Evolutionary conservation across 2,329 filamentous ascomycete species (phyloP).

Genomic region (Alternaria burnsii): DNA sequence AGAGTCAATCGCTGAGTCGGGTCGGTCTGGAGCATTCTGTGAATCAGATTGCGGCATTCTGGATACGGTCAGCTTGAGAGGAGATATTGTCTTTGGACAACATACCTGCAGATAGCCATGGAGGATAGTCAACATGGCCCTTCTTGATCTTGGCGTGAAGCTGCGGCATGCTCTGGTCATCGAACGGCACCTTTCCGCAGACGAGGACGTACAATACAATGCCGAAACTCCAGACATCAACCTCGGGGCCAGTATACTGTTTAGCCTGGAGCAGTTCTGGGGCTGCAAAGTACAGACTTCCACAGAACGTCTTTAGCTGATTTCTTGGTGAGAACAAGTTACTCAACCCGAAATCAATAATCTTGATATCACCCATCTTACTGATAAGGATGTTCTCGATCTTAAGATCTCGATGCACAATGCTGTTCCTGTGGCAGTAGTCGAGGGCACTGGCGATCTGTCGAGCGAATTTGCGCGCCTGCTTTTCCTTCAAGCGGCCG

Average conservation of each 20-base stretch:
- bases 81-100: conserved; percentile 13
- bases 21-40: conserved; percentile 94
- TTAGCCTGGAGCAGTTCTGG: conserved; percentile 93
- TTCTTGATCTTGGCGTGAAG: conserved; percentile 99
- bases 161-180: conserved; percentile 98
- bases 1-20: conserved; percentile 86
- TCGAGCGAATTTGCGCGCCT: conserved; percentile 94
- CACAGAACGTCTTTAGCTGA: conserved; percentile 95
- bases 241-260: conserved; percentile 94
- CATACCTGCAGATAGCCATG: conserved; percentile 88
- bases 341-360: conserved; percentile 97
- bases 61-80: conserved; percentile 11
- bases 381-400: conserved; percentile 99
- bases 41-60: conserved; percentile 95
- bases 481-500: conserved; percentile 96
- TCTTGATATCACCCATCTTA: conserved; percentile 98
- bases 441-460: conserved; percentile 97
- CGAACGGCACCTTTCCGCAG: conserved; percentile 97
- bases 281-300: conserved; percentile 96
- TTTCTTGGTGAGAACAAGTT: conserved; percentile 89
- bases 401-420: conserved; percentile 96
- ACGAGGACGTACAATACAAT: conserved; percentile 97
- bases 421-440: conserved; percentile 97
- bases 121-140: conserved; percentile 92
- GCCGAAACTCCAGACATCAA: conserved; percentile 98